Evolutionary conservation across 192 early-diverging fungal species (phyloP), one percentile per base, ranked within the genome.

Genomic region (Backusella parvicylindrica): DNA sequence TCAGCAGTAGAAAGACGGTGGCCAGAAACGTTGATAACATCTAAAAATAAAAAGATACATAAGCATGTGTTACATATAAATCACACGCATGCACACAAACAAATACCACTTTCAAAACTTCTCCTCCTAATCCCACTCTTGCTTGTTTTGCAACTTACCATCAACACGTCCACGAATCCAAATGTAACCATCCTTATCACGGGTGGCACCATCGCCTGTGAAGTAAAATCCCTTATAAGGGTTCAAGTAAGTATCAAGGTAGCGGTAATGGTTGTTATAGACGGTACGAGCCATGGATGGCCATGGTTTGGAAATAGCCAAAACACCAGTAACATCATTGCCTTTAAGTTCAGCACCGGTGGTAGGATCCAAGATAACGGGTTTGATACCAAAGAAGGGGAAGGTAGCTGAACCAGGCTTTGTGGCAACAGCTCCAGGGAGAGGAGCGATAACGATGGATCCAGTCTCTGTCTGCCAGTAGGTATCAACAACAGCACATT

Each of bases 11-110:
- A 92, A 79, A 98, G 85, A 78, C 97, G 92, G 87, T 98, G 97
- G 41, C 97, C 97, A 6, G 94, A 91, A 50, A 98, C 96, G 84
- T 97, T 98, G 84, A 98, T 98, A 38, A 98, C 97, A 79, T 98
- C 76, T 77, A 74, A 13, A 31, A 36, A 66, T 30, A 28, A 28
- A 28, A 28, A 32, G 4, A 66, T 33, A 66, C 15, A n/a, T n/a
- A 66, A 66, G n/a, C 5, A 35, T 33, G 28, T 33, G 64, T 66
- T 66, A 35, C 49, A 0, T 50, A 50, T n/a, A 18, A n/a, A 60
- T 60, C 21, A 60, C 21, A 60, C 23, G 12, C 1, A 60, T 11
- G 26, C 21, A 56, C 2, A 38, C 53, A 60, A 23, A 60, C 53
- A 60, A 28, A 28, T 23, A 12, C 53, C 8, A 60, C 30, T 30